A percentile compares a stretch with the other conserved stretches of the same genome.
phyloP scores from a whole-genome alignment of 441 rosid species.

The Mallotus repandus region DNA sequence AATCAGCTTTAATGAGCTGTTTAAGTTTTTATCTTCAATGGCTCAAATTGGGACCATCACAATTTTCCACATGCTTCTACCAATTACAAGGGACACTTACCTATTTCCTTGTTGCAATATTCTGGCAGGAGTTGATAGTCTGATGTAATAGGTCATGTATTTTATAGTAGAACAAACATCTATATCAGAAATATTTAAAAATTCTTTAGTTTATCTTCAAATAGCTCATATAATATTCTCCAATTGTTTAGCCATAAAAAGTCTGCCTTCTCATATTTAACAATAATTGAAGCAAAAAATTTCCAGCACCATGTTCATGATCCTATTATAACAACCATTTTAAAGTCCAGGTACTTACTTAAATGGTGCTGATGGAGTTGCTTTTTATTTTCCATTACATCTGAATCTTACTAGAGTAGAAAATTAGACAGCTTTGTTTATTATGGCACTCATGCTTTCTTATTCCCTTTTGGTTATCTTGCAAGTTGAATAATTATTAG shows the following conservation, averaged over 20 bases:
- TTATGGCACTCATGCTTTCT: not conserved
- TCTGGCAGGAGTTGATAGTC: not conserved
- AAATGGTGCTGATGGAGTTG: not conserved
- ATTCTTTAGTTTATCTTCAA: not conserved
- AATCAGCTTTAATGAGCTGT: not conserved
- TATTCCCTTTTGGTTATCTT: not conserved
- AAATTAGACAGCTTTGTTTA: not conserved
- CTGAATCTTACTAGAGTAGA: not conserved
- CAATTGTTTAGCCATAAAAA: not conserved
- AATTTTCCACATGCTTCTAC: not conserved
- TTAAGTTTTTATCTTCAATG: not conserved
- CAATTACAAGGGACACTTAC: not conserved
- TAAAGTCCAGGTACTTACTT: not conserved
- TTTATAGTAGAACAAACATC: not conserved
- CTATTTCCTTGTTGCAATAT: not conserved
- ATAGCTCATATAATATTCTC: not conserved
- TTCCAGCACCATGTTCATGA: not conserved
- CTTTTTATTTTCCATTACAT: not conserved
- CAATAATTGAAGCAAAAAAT: not conserved
- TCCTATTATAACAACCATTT: not conserved
- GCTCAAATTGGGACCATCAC: not conserved
- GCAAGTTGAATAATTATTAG: not conserved
- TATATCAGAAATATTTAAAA: not conserved
- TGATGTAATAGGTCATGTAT: not conserved
- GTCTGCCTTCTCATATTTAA: not conserved